These are phyloP conservation scores for Metschnikowia reukaufii DNA, from an alignment of 805 yeast genomes.

Conservation along the genomic window DNA sequence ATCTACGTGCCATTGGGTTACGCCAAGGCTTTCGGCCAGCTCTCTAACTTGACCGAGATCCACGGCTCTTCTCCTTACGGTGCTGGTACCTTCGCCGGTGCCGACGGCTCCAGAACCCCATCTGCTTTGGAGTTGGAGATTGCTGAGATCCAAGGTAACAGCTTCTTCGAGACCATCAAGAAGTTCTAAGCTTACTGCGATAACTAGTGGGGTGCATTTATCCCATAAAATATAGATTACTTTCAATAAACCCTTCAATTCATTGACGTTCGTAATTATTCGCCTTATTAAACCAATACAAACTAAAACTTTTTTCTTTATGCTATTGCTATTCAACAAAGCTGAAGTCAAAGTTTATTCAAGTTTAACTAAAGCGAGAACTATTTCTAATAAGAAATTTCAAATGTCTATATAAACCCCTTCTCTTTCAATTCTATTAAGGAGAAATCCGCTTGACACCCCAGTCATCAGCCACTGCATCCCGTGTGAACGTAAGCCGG, in stretches of 20 bases:
- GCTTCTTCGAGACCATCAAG: conserved; percentile 21
- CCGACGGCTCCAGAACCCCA: conserved; percentile 23
- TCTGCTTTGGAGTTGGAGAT: conserved; percentile 25
- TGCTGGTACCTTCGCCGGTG: conserved; percentile 22
- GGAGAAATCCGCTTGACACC: conserved; percentile 72
- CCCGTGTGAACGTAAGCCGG: conserved; percentile 70
- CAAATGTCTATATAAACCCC: not conserved
- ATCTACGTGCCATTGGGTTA: conserved; percentile 24
- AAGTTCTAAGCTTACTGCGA: conserved; percentile 21
- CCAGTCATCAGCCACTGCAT: conserved; percentile 52
- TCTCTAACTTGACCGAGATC: conserved; percentile 20
- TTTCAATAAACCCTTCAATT: not conserved
- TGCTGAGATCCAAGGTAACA: conserved; percentile 21
- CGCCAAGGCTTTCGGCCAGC: conserved; percentile 21
- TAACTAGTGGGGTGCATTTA: no score
- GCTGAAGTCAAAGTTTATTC: no score
- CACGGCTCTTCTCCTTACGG: conserved; percentile 23
- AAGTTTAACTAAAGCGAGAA: no score
- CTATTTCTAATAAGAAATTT: no score
- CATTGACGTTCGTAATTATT: no score
- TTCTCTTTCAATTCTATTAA: no score
- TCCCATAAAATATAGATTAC: not conserved
- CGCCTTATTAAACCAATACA: no score
- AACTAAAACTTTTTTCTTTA: no score
- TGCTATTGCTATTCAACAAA: no score